Percentiles rank a stretch among this genome's conserved stretches.
These are phyloP conservation scores for Limtongia smithiae DNA, from an alignment of 805 yeast genomes.

Conservation along the genomic window DNA sequence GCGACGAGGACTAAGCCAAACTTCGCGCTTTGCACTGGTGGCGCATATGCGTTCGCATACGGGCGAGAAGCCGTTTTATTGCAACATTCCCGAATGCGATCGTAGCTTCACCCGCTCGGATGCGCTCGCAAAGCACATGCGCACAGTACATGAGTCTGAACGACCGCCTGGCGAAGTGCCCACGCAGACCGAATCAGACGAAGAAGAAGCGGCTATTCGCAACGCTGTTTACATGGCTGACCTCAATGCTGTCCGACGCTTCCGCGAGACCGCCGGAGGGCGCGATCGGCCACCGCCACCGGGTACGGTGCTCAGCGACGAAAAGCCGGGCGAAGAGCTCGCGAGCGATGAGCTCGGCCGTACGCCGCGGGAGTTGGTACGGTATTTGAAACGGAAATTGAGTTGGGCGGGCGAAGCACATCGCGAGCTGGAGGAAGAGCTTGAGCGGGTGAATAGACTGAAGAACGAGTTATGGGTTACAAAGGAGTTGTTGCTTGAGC, in stretches of 20 bases:
- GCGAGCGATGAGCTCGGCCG: constrained; percentile 22
- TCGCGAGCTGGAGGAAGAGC: constrained; percentile 30
- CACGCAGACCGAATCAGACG: constrained; percentile 2
- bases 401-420: constrained; percentile 37
- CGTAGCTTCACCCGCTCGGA: constrained; percentile 57
- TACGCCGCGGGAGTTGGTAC: constrained; percentile 15
- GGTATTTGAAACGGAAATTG: constrained; percentile 33
- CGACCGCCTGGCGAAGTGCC: constrained; percentile 3
- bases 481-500: constrained; percentile 39
- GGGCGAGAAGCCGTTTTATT: constrained; percentile 62
- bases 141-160: constrained; percentile 53
- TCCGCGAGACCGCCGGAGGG: too few relatives aligned
- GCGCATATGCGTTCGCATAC: constrained; percentile 65
- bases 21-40: constrained; percentile 54
- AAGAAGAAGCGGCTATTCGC: too few relatives aligned
- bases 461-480: constrained; percentile 34
- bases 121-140: constrained; percentile 61
- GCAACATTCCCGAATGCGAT: constrained; percentile 61
- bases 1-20: constrained; percentile 49
- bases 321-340: constrained; percentile 10
- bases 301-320: background rate
- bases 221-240: constrained; percentile 4
- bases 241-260: constrained; percentile 1
- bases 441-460: constrained; percentile 25
- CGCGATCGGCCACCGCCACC: background rate